Evolutionary conservation across 768 basidiomycete genomes (phyloP).

Genomic region (Leucocoprinus leucothites): DNA sequence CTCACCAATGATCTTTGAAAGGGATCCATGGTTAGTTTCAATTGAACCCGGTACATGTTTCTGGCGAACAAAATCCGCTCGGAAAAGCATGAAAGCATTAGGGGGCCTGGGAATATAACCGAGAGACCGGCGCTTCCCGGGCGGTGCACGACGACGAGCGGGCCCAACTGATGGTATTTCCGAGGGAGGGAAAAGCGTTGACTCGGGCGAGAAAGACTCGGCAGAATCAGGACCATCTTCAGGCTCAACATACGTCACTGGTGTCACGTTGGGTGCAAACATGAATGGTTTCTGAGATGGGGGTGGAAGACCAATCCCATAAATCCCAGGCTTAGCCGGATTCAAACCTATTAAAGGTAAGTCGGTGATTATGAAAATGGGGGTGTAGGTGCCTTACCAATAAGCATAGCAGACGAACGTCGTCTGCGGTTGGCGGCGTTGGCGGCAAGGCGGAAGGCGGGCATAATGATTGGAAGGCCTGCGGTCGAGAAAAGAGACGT

Average conservation of each 20-base stretch:
- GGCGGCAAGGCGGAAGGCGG: background rate
- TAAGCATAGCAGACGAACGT: conserved; percentile 11
- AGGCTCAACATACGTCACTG: conserved; percentile 20
- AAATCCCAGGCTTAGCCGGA: conserved; percentile 26
- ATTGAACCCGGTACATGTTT: conserved; percentile 78
- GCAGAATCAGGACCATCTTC: conserved; percentile 15
- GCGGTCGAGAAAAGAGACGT: conserved; percentile 1
- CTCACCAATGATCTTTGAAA: conserved; percentile 69
- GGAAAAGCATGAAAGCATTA: conserved; percentile 86
- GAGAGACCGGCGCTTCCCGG: conserved; percentile 55
- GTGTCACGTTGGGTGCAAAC: conserved; percentile 29
- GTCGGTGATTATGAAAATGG: background rate
- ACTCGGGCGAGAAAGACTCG: conserved; percentile 10
- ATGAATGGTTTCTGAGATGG: conserved; percentile 21
- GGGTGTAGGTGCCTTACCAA: background rate
- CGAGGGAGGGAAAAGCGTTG: conserved; percentile 21
- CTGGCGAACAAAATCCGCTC: conserved; percentile 76
- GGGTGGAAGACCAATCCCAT: conserved; percentile 17
- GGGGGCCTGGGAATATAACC: conserved; percentile 79
- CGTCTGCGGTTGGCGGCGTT: conserved; percentile 6
- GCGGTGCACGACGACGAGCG: conserved; percentile 33
- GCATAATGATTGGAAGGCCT: conserved; percentile 6
- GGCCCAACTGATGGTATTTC: conserved; percentile 15
- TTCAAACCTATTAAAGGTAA: conserved; percentile 13
- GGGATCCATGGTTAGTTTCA: conserved; percentile 72